Conservation (phyloP, 2,329 filamentous ascomycete species). For the Thermoascus crustaceus region DNA sequence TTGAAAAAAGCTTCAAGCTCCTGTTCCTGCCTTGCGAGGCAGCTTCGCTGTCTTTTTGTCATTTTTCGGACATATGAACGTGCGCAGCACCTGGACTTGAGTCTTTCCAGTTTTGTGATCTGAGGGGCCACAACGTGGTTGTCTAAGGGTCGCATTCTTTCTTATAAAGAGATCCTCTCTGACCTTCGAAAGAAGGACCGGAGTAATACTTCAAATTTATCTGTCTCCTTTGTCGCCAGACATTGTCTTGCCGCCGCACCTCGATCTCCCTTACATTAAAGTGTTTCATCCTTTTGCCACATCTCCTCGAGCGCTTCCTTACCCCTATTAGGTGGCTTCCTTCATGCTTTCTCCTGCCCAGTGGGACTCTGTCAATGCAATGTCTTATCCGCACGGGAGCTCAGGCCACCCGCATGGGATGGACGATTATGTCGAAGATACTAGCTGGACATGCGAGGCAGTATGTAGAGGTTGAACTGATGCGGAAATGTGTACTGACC, state of each 20-base stretch:
- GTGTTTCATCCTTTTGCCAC: conserved; percentile 19
- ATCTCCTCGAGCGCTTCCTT: conserved; percentile 6
- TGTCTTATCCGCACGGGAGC: conserved; percentile 19
- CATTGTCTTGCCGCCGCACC: conserved; percentile 4
- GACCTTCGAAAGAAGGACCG: too few species aligned
- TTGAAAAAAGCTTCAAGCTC: conserved; percentile 19
- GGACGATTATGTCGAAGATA: conserved; percentile 21
- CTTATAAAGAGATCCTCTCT: too few species aligned
- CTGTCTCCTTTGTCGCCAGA: not conserved
- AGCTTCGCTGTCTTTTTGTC: conserved; percentile 15
- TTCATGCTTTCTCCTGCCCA: conserved; percentile 20
- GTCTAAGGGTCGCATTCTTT: too few species aligned
- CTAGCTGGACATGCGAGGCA: conserved; percentile 22
- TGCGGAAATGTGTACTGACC: conserved; percentile 11
- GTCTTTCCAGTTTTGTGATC: conserved; percentile 11
- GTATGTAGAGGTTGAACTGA: conserved; percentile 20
- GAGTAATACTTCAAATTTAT: too few species aligned
- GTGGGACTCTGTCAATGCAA: conserved; percentile 15
- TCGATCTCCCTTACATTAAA: conserved; percentile 8
- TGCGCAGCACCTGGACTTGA: conserved; percentile 12
- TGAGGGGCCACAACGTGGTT: too few species aligned
- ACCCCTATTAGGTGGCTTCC: conserved; percentile 15
- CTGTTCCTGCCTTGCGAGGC: conserved; percentile 29
- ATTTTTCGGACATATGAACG: conserved; percentile 18
- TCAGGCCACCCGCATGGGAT: conserved; percentile 19